Evolutionary conservation across 129 eudicot genomes (phyloP).

Genomic region (Gnaphalium uliginosum): DNA sequence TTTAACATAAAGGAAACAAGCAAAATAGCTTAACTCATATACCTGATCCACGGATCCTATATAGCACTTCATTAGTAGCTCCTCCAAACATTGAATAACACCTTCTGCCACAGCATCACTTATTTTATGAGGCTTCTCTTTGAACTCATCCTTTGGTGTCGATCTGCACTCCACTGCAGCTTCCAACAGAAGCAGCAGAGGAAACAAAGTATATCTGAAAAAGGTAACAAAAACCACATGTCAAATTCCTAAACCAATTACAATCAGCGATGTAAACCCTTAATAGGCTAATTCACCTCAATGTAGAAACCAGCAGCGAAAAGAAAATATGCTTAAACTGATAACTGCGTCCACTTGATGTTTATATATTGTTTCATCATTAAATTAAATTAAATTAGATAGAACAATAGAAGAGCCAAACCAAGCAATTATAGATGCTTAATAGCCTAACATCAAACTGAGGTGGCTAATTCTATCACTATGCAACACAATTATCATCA

Average conservation of each 20-base stretch:
- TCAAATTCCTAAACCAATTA: background rate
- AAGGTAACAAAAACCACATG: background rate
- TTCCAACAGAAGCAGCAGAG: slow-evolving; percentile 82
- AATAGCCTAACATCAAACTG: background rate
- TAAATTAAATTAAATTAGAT: too few relatives aligned
- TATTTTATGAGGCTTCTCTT: slow-evolving; percentile 40
- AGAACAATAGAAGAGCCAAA: background rate
- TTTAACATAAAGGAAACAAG: background rate
- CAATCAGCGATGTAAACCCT: background rate
- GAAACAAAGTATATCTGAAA: slow-evolving; percentile 81
- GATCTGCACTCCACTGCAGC: slow-evolving; percentile 74
- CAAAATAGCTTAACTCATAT: background rate
- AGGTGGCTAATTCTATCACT: background rate
- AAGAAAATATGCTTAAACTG: background rate
- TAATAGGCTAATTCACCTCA: background rate
- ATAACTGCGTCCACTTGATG: background rate
- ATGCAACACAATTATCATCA: background rate
- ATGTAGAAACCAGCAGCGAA: background rate
- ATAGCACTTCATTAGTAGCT: background rate
- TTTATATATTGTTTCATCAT: background rate
- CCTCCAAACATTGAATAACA: slow-evolving; percentile 53
- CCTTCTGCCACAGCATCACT: slow-evolving; percentile 87
- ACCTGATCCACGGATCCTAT: background rate
- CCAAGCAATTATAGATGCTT: background rate
- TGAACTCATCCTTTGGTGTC: slow-evolving; percentile 30